phyloP scores from a whole-genome alignment of 225 moss, liverwort and hornwort genomes.

The Sphagnum tenellum region DNA sequence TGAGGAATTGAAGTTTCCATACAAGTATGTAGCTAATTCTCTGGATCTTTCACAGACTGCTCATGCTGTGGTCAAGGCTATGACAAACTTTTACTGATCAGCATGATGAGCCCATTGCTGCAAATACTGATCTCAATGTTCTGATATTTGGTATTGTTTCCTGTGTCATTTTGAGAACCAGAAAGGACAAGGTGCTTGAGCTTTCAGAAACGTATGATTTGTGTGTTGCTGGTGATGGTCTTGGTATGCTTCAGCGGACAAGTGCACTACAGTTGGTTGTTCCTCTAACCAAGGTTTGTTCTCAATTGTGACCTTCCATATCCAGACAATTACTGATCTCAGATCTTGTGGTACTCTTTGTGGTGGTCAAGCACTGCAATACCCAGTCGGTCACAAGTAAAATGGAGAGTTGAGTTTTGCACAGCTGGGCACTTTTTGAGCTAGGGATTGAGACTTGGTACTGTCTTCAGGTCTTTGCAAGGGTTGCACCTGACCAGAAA shows the following conservation, averaged over 20 bases:
- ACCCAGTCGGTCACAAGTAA: too few relatives aligned
- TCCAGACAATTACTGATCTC: too few relatives aligned
- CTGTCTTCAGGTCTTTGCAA: slow-evolving; percentile 70
- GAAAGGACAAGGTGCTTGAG: slow-evolving; percentile 58
- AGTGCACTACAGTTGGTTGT: slow-evolving; percentile 66
- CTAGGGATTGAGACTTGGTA: not conserved
- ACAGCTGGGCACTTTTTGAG: not conserved
- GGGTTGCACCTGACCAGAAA: slow-evolving; percentile 97
- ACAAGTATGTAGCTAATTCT: slow-evolving; percentile 26
- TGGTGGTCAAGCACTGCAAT: too few relatives aligned
- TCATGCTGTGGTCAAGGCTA: not conserved
- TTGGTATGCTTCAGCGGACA: slow-evolving; percentile 77
- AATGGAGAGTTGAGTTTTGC: not conserved
- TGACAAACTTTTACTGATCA: not conserved
- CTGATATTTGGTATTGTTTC: not conserved
- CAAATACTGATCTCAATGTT: not conserved
- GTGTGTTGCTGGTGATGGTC: slow-evolving; percentile 88
- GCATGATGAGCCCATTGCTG: not conserved
- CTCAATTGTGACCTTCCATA: not conserved
- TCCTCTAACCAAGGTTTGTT: slow-evolving; percentile 71
- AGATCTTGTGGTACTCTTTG: too few relatives aligned
- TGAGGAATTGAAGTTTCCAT: slow-evolving; percentile 52
- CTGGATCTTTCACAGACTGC: not conserved
- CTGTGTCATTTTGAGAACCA: slow-evolving; percentile 9
- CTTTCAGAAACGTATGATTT: slow-evolving; percentile 65